Evolutionary conservation across 179 eudicot species (phyloP), one percentile per base, ranked within the genome.

Genomic region (Beta lomatogona): DNA sequence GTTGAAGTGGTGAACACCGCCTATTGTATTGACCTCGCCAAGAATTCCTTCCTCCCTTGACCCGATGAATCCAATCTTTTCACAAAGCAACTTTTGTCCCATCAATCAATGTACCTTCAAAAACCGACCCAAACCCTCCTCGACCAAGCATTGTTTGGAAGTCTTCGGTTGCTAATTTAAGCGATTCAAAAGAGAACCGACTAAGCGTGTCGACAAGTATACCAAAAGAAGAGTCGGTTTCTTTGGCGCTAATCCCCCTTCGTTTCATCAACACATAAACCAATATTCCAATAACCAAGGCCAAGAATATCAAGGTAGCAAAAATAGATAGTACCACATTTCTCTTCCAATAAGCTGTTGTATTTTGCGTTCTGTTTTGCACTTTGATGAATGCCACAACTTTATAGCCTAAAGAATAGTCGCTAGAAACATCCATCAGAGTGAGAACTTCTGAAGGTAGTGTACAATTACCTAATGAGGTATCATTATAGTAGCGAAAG

Each of bases 21-120:
- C 78, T 15, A 75, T 75, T 31, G 78, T 57, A 6, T 75, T 75
- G 66, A 75, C 78, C 67, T 75, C 78, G 67, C 78, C 25, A 75
- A 19, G 22, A 75, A 75, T 58, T 75, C 78, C 66, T 75, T 75
- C 66, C 78, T 36, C 28, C 50, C 66, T 57, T 75, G 78, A 22
- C 78, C 67, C 13, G 19, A 3, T 18, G 78, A 75, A 16, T 55
- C 52, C 28, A 75, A 75, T 15, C 7, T 21, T 28, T 75, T 75
- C 15, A 75, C 65, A 1, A n/a, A n/a, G 78, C 78, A 75, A 75
- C 78, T 58, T 75, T 75, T 9, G 78, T 19, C 31, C 78, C 78
- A 58, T 75, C 66, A 14, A 6, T 52, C 31, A 57, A 58, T 9
- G 66, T 75, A 19, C 66, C 67, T 58, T 75, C 67, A 18, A 57